phyloP scores from a whole-genome alignment of 495 filamentous ascomycete species.

The Parachaetomium inaequale region DNA sequence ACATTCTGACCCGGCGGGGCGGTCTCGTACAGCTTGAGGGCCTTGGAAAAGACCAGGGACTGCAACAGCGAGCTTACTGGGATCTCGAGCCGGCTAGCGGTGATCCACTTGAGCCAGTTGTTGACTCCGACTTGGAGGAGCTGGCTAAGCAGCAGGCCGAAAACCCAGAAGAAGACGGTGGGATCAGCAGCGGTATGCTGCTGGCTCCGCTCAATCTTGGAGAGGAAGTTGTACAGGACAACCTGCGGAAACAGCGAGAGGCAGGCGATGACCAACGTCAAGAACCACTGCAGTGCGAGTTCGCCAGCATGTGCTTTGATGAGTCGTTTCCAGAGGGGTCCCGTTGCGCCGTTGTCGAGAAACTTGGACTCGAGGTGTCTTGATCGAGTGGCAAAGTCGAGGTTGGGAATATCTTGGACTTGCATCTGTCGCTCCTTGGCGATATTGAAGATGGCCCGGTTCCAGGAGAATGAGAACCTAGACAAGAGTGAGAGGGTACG shows the following conservation, averaged over 20 bases:
- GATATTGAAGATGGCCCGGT: slow-evolving; percentile 45
- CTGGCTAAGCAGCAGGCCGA: slow-evolving; percentile 51
- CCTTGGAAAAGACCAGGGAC: slow-evolving; percentile 64
- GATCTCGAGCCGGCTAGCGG: slow-evolving; percentile 54
- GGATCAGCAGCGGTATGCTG: slow-evolving; percentile 28
- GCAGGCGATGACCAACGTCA: slow-evolving; percentile 49
- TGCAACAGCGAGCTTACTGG: slow-evolving; percentile 60
- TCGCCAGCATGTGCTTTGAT: slow-evolving; percentile 43
- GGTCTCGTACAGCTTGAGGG: slow-evolving; percentile 65
- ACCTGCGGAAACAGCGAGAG: slow-evolving; percentile 60
- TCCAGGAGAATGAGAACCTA: slow-evolving; percentile 59
- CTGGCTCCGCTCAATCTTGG: slow-evolving; percentile 49
- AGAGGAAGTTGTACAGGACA: slow-evolving; percentile 56
- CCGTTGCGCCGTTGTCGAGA: slow-evolving; percentile 34
- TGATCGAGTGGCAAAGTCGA: slow-evolving; percentile 43
- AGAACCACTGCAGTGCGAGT: slow-evolving; percentile 46
- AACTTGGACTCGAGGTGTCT: slow-evolving; percentile 43
- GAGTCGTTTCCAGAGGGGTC: slow-evolving; percentile 55
- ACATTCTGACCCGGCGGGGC: slow-evolving; percentile 48
- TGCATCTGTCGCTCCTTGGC: slow-evolving; percentile 48
- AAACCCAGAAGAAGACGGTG: slow-evolving; percentile 55
- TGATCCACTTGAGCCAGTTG: slow-evolving; percentile 57
- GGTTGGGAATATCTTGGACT: slow-evolving; percentile 52
- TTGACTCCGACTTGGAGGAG: slow-evolving; percentile 49
- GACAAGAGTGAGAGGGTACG: slow-evolving; percentile 50